phyloP scores from a whole-genome alignment of 2,329 filamentous ascomycete genomes.

The Aspergillus bombycis region DNA sequence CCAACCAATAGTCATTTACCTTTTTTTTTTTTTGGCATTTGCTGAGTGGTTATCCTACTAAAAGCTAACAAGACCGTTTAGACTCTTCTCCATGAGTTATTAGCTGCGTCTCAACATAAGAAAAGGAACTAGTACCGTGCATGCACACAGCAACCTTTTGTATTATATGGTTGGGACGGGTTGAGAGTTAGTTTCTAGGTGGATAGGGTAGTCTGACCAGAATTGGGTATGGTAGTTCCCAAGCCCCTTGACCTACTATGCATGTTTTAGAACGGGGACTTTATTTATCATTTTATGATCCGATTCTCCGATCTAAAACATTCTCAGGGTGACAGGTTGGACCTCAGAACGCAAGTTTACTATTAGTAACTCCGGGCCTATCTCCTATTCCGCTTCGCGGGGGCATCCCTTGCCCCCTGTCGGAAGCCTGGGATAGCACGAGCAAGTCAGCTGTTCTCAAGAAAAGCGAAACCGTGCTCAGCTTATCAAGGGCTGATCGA shows the following conservation, averaged over 20 bases:
- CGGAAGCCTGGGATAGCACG: neutral
- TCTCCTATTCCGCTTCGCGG: neutral
- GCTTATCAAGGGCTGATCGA: neutral
- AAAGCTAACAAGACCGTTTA: neutral
- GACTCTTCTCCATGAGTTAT: neutral
- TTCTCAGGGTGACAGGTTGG: neutral
- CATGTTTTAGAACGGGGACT: neutral
- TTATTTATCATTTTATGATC: neutral
- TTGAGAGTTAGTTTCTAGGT: neutral
- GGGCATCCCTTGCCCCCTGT: neutral
- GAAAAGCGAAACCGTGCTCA: neutral
- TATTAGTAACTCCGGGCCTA: neutral
- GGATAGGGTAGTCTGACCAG: neutral
- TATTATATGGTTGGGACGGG: neutral
- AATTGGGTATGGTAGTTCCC: neutral
- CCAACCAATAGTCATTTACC: no score
- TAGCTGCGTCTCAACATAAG: neutral
- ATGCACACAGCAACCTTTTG: neutral
- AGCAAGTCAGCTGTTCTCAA: neutral
- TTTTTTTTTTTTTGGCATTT: neutral
- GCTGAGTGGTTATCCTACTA: neutral
- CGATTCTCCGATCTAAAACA: neutral
- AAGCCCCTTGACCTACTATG: neutral
- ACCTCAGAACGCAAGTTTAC: neutral
- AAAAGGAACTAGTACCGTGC: neutral